These are phyloP conservation scores for Cadophora sp. DNA, from an alignment of 2,329 filamentous ascomycete genomes.

Conservation along the genomic window DNA sequence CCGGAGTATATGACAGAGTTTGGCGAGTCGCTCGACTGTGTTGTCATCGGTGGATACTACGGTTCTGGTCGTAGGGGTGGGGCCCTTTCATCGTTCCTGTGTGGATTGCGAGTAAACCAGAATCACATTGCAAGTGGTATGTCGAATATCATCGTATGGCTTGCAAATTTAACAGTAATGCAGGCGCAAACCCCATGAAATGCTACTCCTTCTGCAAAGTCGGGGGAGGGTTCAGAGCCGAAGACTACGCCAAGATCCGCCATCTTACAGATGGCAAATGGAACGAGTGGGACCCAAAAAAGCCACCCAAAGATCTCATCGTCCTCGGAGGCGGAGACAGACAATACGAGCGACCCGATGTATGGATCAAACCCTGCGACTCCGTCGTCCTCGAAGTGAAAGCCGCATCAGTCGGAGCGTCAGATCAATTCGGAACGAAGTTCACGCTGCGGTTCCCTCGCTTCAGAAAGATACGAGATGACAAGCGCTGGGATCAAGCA, in stretches of 20 bases:
- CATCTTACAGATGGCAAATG: constrained; percentile 92
- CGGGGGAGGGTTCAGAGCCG: constrained; percentile 86
- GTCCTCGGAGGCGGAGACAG: constrained; percentile 80
- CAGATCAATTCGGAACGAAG: constrained; percentile 78
- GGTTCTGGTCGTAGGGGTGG: constrained; percentile 87
- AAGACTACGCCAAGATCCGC: constrained; percentile 83
- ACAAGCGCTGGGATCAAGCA: constrained; percentile 83
- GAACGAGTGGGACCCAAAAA: constrained; percentile 80
- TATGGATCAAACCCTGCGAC: constrained; percentile 91
- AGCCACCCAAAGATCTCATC: constrained; percentile 78
- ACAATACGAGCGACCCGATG: constrained; percentile 80
- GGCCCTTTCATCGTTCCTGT: constrained; percentile 84
- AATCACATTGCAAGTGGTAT: constrained; percentile 60
- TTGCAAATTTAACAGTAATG: background rate
- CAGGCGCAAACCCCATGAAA: constrained; percentile 67
- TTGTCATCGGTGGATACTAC: constrained; percentile 92
- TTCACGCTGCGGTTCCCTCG: constrained; percentile 89
- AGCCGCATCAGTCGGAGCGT: constrained; percentile 77
- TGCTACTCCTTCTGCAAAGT: constrained; percentile 98
- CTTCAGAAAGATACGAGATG: constrained; percentile 81
- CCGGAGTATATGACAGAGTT: constrained; percentile 98
- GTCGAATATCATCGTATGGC: background rate
- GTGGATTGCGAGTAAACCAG: constrained; percentile 79
- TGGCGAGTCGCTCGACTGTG: constrained; percentile 88
- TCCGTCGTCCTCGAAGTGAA: constrained; percentile 90